phyloP scores from a whole-genome alignment of 768 basidiomycete species.

The Leccinum imitatum region DNA sequence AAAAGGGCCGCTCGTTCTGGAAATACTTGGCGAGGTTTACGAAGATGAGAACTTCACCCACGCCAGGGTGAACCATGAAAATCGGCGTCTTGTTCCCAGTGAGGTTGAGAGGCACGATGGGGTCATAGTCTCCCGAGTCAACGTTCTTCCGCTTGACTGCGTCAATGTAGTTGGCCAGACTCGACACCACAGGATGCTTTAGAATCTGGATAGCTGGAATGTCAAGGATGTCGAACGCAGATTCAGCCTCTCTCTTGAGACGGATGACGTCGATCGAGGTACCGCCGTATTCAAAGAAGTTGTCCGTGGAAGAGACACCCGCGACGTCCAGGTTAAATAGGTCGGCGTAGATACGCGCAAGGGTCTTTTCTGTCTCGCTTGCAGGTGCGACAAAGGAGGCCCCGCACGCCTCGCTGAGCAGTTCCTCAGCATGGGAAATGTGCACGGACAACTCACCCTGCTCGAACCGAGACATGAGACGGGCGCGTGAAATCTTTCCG shows the following conservation, averaged over 20 bases:
- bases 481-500: not conserved
- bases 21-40: constrained; percentile 1
- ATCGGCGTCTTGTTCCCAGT: not conserved
- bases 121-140: not conserved
- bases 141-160: not conserved
- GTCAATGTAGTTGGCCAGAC: not conserved
- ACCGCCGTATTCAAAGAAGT: not conserved
- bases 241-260: not conserved
- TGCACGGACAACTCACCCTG: not conserved
- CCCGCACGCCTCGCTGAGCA: not conserved
- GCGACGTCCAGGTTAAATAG: not conserved
- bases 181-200: not conserved
- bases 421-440: not conserved
- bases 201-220: not conserved
- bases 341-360: not conserved
- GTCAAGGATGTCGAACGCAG: not conserved
- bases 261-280: not conserved
- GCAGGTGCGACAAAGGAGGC: not conserved
- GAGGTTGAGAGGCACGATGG: not conserved
- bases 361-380: not conserved
- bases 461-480: not conserved
- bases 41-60: constrained; percentile 3
- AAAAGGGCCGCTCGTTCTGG: not conserved
- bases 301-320: not conserved
- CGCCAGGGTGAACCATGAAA: constrained; percentile 2